phyloP scores from a whole-genome alignment of 108 stramenopile species.

The Asterionellopsis glacialis region DNA sequence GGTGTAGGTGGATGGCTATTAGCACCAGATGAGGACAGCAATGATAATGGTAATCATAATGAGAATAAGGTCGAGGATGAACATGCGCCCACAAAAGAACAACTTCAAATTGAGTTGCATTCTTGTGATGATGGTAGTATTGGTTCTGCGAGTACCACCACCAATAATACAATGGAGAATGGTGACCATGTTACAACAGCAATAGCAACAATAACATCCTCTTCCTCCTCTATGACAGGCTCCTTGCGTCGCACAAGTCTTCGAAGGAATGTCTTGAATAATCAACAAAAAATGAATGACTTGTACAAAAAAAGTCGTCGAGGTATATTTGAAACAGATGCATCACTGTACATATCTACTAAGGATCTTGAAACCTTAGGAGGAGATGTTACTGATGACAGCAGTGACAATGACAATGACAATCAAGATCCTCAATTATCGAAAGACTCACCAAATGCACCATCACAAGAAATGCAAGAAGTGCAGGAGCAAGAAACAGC shows the following conservation, averaged over 20 bases:
- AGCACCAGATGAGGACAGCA: constrained; percentile 36
- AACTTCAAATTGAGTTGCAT: background rate
- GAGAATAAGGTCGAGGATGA: constrained; percentile 1
- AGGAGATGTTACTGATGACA: no score
- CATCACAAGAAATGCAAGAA: background rate
- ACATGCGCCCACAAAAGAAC: background rate
- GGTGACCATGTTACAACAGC: background rate
- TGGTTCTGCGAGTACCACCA: background rate
- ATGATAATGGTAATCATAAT: no score
- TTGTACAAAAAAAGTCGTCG: constrained; percentile 4
- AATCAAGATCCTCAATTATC: background rate
- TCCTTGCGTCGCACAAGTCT: background rate
- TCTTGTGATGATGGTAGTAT: background rate
- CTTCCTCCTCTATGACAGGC: no score
- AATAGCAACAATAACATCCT: no score
- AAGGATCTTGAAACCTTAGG: background rate
- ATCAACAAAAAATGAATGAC: background rate
- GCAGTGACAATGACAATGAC: no score
- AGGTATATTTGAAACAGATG: constrained; percentile 25
- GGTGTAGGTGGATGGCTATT: constrained; percentile 47
- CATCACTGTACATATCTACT: constrained; percentile 28
- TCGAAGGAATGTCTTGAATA: constrained; percentile 26
- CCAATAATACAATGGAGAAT: background rate
- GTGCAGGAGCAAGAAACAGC: background rate
- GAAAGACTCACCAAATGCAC: background rate